Base-by-base conservation (phyloP, 306 rosid genomes). In the Pueraria montana region DNA sequence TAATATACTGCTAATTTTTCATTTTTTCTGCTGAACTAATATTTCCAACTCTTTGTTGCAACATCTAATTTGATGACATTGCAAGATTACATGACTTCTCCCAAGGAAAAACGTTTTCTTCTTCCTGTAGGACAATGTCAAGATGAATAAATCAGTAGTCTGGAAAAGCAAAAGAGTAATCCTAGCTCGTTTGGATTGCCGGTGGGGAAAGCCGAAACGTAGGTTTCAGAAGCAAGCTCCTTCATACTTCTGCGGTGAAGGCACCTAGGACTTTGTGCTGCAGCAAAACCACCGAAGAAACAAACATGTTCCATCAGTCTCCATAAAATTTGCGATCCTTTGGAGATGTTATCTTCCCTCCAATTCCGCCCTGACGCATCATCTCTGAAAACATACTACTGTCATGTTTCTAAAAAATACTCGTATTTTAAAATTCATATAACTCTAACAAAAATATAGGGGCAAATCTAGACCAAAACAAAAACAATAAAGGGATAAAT, bases 291-390 rank as follows among this genome's bases (percentile, higher is more conserved):
- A n/a, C n/a, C n/a, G n/a, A n/a, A n/a, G n/a, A n/a, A n/a, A n/a
- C n/a, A n/a, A n/a, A n/a, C n/a, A n/a, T n/a, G n/a, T n/a, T 34
- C 59, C 36, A 34, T 85, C 85, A 48, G 84, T 84, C 84, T 77
- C 82, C 84, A 56, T 77, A 87, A 80, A 86, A 77, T 72, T 79
- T 84, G 71, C 77, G 79, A 82, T 84, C 86, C 78, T 88, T 92
- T 38, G 93, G 92, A 30, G 98, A 92, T 48, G 92, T 66, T 58
- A 84, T 24, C 75, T 87, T 92, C 77, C 86, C 90, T 87, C 97
- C 97, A 58, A 81, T 80, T 66, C 92, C 95, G 55, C 88, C 86
- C 71, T 83, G 89, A 71, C 95, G 97, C 92, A 82, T 87, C 88
- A 91, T 89, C 87, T 93, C 98, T 95, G 97, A 86, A 86, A 87